phyloP scores from a whole-genome alignment of 768 basidiomycete species.

The Rickenella mellea region DNA sequence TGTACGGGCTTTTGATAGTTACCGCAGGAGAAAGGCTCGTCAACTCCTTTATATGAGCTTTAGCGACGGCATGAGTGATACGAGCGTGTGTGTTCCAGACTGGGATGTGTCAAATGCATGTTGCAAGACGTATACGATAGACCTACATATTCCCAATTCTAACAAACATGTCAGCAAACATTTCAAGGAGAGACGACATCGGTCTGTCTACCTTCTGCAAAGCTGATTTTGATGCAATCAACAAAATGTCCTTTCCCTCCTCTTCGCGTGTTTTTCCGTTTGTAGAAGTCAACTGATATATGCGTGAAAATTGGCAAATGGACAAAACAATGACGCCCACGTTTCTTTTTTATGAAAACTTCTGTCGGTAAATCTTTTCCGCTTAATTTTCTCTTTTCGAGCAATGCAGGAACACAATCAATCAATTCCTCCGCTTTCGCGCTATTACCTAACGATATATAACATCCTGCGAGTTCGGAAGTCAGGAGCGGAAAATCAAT shows the following conservation, averaged over 20 bases:
- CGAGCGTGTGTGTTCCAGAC: constrained; percentile 79
- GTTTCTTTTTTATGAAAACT: constrained; percentile 66
- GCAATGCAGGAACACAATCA: constrained; percentile 48
- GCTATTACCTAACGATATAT: constrained; percentile 45
- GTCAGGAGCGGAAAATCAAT: neutral
- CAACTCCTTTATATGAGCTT: constrained; percentile 51
- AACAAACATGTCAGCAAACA: neutral
- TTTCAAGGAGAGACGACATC: neutral
- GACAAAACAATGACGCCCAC: constrained; percentile 29
- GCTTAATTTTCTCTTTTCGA: constrained; percentile 51
- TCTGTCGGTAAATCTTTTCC: constrained; percentile 71
- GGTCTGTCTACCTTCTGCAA: constrained; percentile 59
- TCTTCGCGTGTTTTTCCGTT: constrained; percentile 49
- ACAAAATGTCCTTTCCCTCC: constrained; percentile 45
- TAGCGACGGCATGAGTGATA: constrained; percentile 40
- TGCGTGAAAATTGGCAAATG: neutral
- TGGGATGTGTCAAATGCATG: constrained; percentile 15
- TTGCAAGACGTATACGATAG: neutral
- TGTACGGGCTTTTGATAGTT: constrained; percentile 21
- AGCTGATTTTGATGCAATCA: constrained; percentile 51
- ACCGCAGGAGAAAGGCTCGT: constrained; percentile 37
- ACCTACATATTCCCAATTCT: constrained; percentile 69
- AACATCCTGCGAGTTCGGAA: constrained; percentile 37
- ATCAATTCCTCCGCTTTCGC: constrained; percentile 51
- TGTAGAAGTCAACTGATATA: constrained; percentile 59